phyloP scores from a whole-genome alignment of 2,329 filamentous ascomycete species.

The Colletotrichum sp. region DNA sequence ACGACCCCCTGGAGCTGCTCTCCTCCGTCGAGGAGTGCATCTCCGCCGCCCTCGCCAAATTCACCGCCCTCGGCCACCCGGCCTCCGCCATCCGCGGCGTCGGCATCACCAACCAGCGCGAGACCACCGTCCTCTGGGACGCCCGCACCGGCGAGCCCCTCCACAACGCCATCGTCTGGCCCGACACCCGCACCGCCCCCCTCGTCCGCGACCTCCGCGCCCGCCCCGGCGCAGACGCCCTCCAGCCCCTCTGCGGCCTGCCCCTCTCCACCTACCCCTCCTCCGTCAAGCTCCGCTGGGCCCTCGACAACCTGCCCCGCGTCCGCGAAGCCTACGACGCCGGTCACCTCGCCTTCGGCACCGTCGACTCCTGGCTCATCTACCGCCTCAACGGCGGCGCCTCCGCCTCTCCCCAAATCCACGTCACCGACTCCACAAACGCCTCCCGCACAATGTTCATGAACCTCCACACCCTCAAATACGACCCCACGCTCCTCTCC shows the following conservation, averaged over 20 bases:
- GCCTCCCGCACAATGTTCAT: constrained; percentile 95
- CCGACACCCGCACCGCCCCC: constrained; percentile 77
- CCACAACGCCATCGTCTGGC: constrained; percentile 88
- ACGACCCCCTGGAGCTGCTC: constrained; percentile 80
- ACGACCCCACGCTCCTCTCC: constrained; percentile 76
- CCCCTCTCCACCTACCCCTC: constrained; percentile 90
- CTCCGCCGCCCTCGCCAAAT: constrained; percentile 74
- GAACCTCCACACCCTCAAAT: constrained; percentile 81
- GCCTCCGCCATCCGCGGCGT: constrained; percentile 75
- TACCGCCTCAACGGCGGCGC: constrained; percentile 81
- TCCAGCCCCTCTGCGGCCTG: constrained; percentile 76
- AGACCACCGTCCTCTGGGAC: constrained; percentile 89
- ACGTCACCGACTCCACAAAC: constrained; percentile 87
- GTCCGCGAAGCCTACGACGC: constrained; percentile 79
- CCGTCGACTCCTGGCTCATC: constrained; percentile 87
- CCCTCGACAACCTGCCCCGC: constrained; percentile 72
- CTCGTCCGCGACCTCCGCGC: constrained; percentile 79
- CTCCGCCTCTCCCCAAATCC: constrained; percentile 61
- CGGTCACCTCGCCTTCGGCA: constrained; percentile 80
- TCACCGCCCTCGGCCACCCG: constrained; percentile 72
- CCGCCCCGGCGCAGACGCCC: constrained; percentile 68
- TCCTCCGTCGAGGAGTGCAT: constrained; percentile 80
- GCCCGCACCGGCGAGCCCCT: constrained; percentile 78
- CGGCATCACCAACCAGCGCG: constrained; percentile 89
- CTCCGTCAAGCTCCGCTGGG: constrained; percentile 84